These are phyloP conservation scores for Chaetomium globosum DNA, from an alignment of 2,329 filamentous ascomycete species.

Conservation along the genomic window DNA sequence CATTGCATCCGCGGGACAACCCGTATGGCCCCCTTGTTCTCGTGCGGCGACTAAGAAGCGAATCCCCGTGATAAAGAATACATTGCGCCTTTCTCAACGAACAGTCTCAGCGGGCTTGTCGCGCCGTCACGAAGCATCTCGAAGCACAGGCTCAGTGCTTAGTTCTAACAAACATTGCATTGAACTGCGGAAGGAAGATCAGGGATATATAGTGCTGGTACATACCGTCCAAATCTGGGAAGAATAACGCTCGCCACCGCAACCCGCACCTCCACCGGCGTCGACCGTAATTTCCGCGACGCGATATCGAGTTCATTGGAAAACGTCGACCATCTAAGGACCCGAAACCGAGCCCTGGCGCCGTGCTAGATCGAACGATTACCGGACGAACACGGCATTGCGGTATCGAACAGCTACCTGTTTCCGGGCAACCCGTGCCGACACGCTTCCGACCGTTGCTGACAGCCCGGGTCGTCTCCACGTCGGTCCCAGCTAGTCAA, in stretches of 20 bases:
- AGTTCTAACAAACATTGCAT: not conserved
- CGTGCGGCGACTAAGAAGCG: constrained; percentile 19
- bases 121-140: not conserved
- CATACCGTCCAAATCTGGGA: not conserved
- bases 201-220: constrained; percentile 17
- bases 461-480: constrained; percentile 21
- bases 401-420: not conserved
- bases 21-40: not conserved
- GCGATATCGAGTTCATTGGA: not conserved
- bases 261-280: not conserved
- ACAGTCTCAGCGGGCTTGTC: not conserved
- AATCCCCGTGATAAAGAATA: constrained; percentile 14
- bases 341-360: not conserved
- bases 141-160: constrained; percentile 9
- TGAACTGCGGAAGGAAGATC: not conserved
- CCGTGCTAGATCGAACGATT: constrained; percentile 2
- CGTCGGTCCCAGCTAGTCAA: constrained; percentile 21
- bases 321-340: not conserved
- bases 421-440: not conserved
- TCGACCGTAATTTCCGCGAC: not conserved
- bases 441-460: constrained; percentile 17
- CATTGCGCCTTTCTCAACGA: constrained; percentile 11
- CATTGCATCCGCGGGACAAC: constrained; percentile 31
- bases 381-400: not conserved
- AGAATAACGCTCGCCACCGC: not conserved